These are phyloP conservation scores for Termitomyces sp. DNA, from an alignment of 768 basidiomycete species.

Conservation along the genomic window DNA sequence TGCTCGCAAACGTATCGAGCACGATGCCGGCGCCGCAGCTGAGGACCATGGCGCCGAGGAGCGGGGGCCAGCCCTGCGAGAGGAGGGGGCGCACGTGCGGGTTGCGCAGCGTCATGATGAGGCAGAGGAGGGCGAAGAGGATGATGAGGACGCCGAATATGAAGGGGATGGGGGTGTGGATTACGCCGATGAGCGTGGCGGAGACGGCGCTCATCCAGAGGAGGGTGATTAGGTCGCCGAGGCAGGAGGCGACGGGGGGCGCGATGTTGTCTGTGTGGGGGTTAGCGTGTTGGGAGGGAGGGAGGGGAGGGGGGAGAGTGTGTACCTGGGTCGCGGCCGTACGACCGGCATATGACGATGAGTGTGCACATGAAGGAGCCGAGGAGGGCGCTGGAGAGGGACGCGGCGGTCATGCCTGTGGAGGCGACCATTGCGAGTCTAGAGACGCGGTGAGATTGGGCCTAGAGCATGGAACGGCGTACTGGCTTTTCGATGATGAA, in stretches of 20 bases:
- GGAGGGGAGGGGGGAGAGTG: constrained; percentile 9
- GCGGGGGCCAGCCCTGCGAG: constrained; percentile 82
- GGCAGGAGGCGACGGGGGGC: constrained; percentile 86
- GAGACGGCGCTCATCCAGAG: constrained; percentile 75
- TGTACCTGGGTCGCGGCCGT: constrained; percentile 81
- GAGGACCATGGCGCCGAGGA: constrained; percentile 88
- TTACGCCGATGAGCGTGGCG: constrained; percentile 58
- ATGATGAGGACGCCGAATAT: constrained; percentile 47
- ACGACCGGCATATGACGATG: constrained; percentile 71
- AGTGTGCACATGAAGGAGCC: constrained; percentile 92
- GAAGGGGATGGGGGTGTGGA: constrained; percentile 63
- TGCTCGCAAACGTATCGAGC: constrained; percentile 82
- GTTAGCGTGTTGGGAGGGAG: too few species aligned
- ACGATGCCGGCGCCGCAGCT: constrained; percentile 88
- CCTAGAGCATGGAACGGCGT: not conserved
- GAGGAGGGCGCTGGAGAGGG: constrained; percentile 69
- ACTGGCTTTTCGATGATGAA: constrained; percentile 7
- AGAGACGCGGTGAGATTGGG: not conserved
- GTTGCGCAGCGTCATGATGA: constrained; percentile 60
- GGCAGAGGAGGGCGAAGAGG: constrained; percentile 41
- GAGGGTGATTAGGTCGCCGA: constrained; percentile 91
- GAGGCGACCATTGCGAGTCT: constrained; percentile 78
- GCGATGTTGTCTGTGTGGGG: constrained; percentile 82
- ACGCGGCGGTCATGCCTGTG: constrained; percentile 77
- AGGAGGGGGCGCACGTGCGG: constrained; percentile 66